Evolutionary conservation across 2,329 filamentous ascomycete genomes (phyloP).

Genomic region (Xylariales sp.): DNA sequence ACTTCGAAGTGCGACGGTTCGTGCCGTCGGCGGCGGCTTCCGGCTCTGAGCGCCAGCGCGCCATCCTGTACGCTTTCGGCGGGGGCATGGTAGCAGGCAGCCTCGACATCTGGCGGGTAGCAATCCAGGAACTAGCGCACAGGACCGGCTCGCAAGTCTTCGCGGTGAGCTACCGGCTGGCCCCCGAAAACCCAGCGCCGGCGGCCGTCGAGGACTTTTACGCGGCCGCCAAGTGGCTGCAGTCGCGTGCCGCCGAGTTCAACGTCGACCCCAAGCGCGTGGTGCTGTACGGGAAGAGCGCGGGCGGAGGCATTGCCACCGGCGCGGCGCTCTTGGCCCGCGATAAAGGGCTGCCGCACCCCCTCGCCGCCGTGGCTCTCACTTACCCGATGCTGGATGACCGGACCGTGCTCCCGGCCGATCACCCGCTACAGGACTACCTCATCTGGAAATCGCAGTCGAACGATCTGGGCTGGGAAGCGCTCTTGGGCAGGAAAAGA

Average conservation of each 20-base stretch:
- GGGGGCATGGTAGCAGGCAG: slow-evolving; percentile 44
- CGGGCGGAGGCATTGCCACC: slow-evolving; percentile 41
- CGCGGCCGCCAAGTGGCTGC: slow-evolving; percentile 50
- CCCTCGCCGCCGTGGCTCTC: slow-evolving; percentile 47
- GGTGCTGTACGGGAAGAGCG: slow-evolving; percentile 39
- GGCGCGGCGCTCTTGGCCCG: slow-evolving; percentile 55
- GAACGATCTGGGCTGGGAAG: slow-evolving; percentile 39
- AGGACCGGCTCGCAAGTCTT: slow-evolving; percentile 40
- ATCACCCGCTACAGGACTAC: slow-evolving; percentile 36
- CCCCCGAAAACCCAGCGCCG: slow-evolving; percentile 61
- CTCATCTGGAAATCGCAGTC: slow-evolving; percentile 32
- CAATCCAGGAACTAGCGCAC: slow-evolving; percentile 36
- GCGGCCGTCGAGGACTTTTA: slow-evolving; percentile 55
- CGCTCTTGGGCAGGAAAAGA: slow-evolving; percentile 35
- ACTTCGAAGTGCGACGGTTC: slow-evolving; percentile 41
- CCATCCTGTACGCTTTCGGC: slow-evolving; percentile 43
- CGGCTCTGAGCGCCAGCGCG: slow-evolving; percentile 34
- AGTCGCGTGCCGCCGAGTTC: slow-evolving; percentile 43
- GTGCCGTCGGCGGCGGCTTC: slow-evolving; percentile 31
- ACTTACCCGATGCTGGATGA: slow-evolving; percentile 52
- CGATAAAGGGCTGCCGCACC: slow-evolving; percentile 43
- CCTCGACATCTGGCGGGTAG: slow-evolving; percentile 33
- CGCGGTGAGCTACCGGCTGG: slow-evolving; percentile 60
- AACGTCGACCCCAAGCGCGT: slow-evolving; percentile 43
- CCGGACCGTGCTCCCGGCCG: slow-evolving; percentile 39